These are phyloP conservation scores for Rhynchosporium graminicola DNA, from an alignment of 2,329 filamentous ascomycete genomes.

Conservation along the genomic window DNA sequence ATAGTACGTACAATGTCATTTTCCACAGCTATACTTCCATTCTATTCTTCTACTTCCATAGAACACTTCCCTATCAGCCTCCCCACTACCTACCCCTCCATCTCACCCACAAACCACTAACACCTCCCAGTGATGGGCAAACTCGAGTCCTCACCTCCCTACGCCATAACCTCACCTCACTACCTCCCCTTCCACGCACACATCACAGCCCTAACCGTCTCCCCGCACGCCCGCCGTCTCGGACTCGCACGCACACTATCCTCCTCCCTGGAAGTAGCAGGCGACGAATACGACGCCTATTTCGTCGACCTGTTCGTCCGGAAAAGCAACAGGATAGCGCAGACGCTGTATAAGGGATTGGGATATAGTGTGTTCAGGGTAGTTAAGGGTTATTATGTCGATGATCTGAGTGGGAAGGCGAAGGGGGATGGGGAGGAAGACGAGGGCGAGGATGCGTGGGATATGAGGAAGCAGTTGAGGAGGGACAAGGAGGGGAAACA, in stretches of 20 bases:
- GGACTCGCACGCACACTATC: slow-evolving; percentile 86
- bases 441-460: slow-evolving; percentile 89
- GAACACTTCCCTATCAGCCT: slow-evolving; percentile 5
- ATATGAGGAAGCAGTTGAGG: slow-evolving; percentile 92
- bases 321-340: slow-evolving; percentile 82
- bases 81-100: not conserved
- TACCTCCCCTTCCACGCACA: slow-evolving; percentile 99
- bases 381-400: slow-evolving; percentile 90
- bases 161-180: slow-evolving; percentile 74
- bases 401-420: slow-evolving; percentile 69
- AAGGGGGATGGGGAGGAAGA: slow-evolving; percentile 78
- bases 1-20: slow-evolving; percentile 62
- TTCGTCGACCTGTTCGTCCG: slow-evolving; percentile 96
- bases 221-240: slow-evolving; percentile 79
- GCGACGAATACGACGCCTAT: slow-evolving; percentile 82
- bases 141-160: slow-evolving; percentile 80
- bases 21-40: not conserved
- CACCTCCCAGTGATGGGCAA: slow-evolving; percentile 85
- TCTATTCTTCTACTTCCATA: not conserved
- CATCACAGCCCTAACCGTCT: slow-evolving; percentile 92
- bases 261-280: slow-evolving; percentile 76
- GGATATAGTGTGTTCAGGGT: slow-evolving; percentile 89
- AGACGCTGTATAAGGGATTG: slow-evolving; percentile 85
- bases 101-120: slow-evolving; percentile 1
- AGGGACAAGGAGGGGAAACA: slow-evolving; percentile 76